Percentiles rank a stretch among this genome's conserved stretches.
phyloP scores from a whole-genome alignment of 2,329 filamentous ascomycete genomes.

The Alternaria brassicicola region DNA sequence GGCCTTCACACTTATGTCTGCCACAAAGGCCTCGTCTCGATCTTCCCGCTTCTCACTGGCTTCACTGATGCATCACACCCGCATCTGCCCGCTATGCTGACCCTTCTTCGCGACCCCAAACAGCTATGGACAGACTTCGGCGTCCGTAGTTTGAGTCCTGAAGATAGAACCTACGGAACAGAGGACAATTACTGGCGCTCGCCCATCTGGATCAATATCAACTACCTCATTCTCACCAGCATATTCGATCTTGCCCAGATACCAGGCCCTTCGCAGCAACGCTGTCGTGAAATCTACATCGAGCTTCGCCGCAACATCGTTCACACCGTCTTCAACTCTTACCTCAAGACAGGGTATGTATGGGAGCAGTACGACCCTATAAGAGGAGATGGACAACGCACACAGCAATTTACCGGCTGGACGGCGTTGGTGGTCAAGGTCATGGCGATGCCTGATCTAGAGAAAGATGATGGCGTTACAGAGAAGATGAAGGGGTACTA shows the following conservation, averaged over 20 bases:
- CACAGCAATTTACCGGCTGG: slow-evolving; percentile 98
- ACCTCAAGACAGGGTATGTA: slow-evolving; percentile 89
- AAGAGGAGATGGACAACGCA: slow-evolving; percentile 89
- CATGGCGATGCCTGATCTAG: slow-evolving; percentile 84
- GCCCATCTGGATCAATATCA: slow-evolving; percentile 95
- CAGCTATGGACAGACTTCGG: slow-evolving; percentile 87
- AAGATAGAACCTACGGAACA: slow-evolving; percentile 78
- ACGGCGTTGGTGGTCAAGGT: slow-evolving; percentile 97
- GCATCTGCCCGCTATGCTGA: slow-evolving; percentile 73
- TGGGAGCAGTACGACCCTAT: slow-evolving; percentile 99
- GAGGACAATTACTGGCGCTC: slow-evolving; percentile 96
- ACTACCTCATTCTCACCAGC: slow-evolving; percentile 82
- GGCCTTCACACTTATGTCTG: slow-evolving; percentile 85
- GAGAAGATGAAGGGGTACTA: slow-evolving; percentile 28
- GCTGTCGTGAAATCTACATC: slow-evolving; percentile 74
- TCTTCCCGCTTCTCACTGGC: slow-evolving; percentile 88
- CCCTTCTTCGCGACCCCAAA: slow-evolving; percentile 76
- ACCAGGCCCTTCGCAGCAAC: slow-evolving; percentile 67
- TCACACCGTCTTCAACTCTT: slow-evolving; percentile 82
- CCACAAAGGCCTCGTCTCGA: slow-evolving; percentile 90
- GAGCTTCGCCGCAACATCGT: slow-evolving; percentile 81
- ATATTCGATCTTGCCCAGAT: slow-evolving; percentile 57
- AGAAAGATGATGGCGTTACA: slow-evolving; percentile 19
- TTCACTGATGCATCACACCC: slow-evolving; percentile 74
- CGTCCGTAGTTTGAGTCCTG: slow-evolving; percentile 82